phyloP scores from a whole-genome alignment of 352 stramenopile genomes.

The Phytophthora agathidicida region DNA sequence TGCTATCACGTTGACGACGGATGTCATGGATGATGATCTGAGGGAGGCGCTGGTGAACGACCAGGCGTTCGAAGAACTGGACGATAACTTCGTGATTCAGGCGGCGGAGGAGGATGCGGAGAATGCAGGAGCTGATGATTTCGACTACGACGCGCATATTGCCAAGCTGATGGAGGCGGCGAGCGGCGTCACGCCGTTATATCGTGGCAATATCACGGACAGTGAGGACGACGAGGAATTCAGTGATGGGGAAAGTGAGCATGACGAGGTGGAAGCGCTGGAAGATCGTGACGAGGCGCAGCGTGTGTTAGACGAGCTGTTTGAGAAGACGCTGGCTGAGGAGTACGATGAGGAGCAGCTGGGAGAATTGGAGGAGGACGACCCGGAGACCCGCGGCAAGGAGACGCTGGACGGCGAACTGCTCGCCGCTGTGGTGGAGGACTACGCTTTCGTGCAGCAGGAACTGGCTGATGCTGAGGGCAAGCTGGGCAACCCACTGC shows the following conservation, averaged over 20 bases:
- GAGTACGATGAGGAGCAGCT: constrained; percentile 86
- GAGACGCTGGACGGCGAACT: constrained; percentile 73
- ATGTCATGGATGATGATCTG: constrained; percentile 89
- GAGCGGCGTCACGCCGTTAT: constrained; percentile 68
- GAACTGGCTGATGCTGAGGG: constrained; percentile 78
- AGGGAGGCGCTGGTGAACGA: constrained; percentile 86
- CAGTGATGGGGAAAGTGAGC: constrained; percentile 36
- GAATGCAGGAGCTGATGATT: constrained; percentile 51
- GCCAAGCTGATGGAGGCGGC: constrained; percentile 91
- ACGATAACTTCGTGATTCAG: constrained; percentile 93
- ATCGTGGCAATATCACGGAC: constrained; percentile 68
- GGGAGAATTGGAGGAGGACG: constrained; percentile 78
- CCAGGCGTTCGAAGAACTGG: constrained; percentile 85
- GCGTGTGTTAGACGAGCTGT: constrained; percentile 88
- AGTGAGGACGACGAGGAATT: constrained; percentile 74
- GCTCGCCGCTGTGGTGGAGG: constrained; percentile 74
- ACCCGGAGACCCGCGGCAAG: constrained; percentile 74
- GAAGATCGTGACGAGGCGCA: constrained; percentile 75
- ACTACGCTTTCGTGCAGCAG: constrained; percentile 72
- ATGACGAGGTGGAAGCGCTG: constrained; percentile 42
- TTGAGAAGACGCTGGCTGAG: constrained; percentile 83
- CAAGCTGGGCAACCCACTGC: constrained; percentile 78
- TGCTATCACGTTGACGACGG: constrained; percentile 82
- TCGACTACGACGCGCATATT: constrained; percentile 95
- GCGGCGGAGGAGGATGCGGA: constrained; percentile 61